Evolutionary conservation across 225 moss, liverwort and hornwort genomes (phyloP), one percentile per base, ranked within the genome.

Genomic region (Polytrichum formosum): DNA sequence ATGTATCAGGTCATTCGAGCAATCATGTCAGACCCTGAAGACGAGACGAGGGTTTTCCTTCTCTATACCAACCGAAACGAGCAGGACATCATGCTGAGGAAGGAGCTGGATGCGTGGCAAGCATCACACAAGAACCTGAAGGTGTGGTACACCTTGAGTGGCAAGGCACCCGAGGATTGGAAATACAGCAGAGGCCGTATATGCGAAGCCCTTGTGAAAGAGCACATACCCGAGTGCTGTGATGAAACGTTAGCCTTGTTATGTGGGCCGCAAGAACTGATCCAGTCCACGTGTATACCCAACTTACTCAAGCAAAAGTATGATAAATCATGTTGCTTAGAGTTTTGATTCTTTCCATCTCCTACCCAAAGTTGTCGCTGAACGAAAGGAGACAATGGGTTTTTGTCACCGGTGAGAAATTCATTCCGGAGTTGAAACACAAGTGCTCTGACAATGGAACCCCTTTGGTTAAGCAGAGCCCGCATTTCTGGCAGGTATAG

Each of bases 1-100:
- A 84, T 98, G 79, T 94, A 85, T 8, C 97, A 98, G 80, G 87
- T 98, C 17, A 92, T 94, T 64, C 87, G 94, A 0, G 97, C 91
- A 0, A 26, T 94, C 3, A 55, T 98, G 1, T 84, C 84, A 0
- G 78, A 98, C 69, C 85, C 90, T 0, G 77, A 87, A 1, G 97
- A 98, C 61, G 62, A 65, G 17, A 94, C 94, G 0, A 77, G 91
- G 53, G 66, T 98, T 0, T 75, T 27, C 6, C 69, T 98, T 54
- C 75, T 98, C 0, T 98, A 92, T 63, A 84, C 85, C 68, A 98
- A 94, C 33, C 81, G 97, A 16, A 75, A 46, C 0, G 87, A 84
- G 37, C 37, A 65, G 1, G 94, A 98, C 28, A 88, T 98, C 27
- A 91, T 98, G 90, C 26, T 94, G 56, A 84, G 72, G 61, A 66